Evolutionary conservation across 2,329 filamentous ascomycete genomes (phyloP).

Genomic region (Dothideomycetidae sp.): DNA sequence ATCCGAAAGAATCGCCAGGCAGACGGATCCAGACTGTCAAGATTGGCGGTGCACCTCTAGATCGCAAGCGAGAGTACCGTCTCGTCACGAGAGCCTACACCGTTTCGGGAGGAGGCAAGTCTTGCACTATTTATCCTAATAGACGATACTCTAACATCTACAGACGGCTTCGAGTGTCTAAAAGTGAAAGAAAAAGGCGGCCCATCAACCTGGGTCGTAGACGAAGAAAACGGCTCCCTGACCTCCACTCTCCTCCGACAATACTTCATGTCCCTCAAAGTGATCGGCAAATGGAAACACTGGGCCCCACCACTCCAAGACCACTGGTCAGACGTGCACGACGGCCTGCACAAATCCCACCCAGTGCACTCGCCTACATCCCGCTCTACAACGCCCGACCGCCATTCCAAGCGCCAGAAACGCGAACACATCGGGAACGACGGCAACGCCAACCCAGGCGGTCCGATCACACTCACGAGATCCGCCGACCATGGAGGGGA

Average conservation of each 20-base stretch:
- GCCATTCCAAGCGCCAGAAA: constrained; percentile 1
- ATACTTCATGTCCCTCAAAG: constrained; percentile 77
- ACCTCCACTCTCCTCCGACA: constrained; percentile 78
- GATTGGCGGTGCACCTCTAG: constrained; percentile 47
- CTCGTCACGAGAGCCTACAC: constrained; percentile 79
- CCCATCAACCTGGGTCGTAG: constrained; percentile 60
- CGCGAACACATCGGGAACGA: not conserved
- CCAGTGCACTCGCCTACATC: constrained; percentile 21
- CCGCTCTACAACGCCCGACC: constrained; percentile 2
- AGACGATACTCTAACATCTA: constrained; percentile 9
- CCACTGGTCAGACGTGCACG: constrained; percentile 55
- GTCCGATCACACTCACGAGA: constrained; percentile 1
- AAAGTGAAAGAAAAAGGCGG: constrained; percentile 66
- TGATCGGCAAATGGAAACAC: constrained; percentile 64
- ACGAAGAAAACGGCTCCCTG: constrained; percentile 74
- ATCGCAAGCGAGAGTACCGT: constrained; percentile 50
- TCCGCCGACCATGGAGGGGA: constrained; percentile 1
- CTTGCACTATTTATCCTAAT: not conserved
- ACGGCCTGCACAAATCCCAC: constrained; percentile 41
- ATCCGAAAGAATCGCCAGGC: constrained; percentile 46
- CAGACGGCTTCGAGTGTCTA: constrained; percentile 63
- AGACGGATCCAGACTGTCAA: constrained; percentile 49
- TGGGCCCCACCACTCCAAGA: constrained; percentile 48
- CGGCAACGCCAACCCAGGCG: constrained; percentile 10
- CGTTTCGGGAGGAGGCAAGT: constrained; percentile 53